Evolutionary conservation across 768 basidiomycete species (phyloP).

Genomic region (Phylloporus sp.): DNA sequence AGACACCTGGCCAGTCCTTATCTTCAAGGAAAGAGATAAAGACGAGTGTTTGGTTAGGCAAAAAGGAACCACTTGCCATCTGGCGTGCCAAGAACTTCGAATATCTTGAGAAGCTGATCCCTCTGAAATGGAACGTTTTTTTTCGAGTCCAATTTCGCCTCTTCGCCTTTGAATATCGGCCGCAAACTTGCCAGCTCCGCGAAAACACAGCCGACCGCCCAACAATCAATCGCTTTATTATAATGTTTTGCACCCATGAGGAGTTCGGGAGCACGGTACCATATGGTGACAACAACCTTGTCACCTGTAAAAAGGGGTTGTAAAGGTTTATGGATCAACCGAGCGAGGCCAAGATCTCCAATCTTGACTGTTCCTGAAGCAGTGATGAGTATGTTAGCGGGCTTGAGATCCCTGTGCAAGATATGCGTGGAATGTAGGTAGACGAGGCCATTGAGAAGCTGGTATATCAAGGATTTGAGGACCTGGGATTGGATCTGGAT

Average conservation of each 20-base stretch:
- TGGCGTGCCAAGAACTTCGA: slow-evolving; percentile 89
- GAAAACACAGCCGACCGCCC: slow-evolving; percentile 98
- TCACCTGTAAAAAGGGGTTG: slow-evolving; percentile 91
- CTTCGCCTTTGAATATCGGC: slow-evolving; percentile 99
- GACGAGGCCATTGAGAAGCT: slow-evolving; percentile 88
- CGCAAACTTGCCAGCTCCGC: slow-evolving; percentile 90
- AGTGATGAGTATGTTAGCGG: slow-evolving; percentile 96
- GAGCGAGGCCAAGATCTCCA: slow-evolving; percentile 93
- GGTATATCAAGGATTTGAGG: slow-evolving; percentile 90
- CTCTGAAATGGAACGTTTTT: slow-evolving; percentile 97
- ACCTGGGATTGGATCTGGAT: slow-evolving; percentile 67
- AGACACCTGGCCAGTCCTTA: slow-evolving; percentile 80
- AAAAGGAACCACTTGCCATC: slow-evolving; percentile 44
- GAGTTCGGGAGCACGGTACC: slow-evolving; percentile 97
- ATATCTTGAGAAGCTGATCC: slow-evolving; percentile 93
- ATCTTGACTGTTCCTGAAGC: slow-evolving; percentile 89
- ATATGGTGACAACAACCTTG: slow-evolving; percentile 98
- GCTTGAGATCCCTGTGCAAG: slow-evolving; percentile 96
- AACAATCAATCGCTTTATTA: slow-evolving; percentile 92
- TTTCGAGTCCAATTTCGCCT: slow-evolving; percentile 94
- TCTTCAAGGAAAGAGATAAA: slow-evolving; percentile 41
- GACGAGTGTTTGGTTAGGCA: neutral
- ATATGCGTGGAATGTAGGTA: slow-evolving; percentile 95
- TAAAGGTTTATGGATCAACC: slow-evolving; percentile 85
- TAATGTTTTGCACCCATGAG: slow-evolving; percentile 97